Base-by-base conservation (phyloP, 345 rosid genomes). In the Populus deltoides region DNA sequence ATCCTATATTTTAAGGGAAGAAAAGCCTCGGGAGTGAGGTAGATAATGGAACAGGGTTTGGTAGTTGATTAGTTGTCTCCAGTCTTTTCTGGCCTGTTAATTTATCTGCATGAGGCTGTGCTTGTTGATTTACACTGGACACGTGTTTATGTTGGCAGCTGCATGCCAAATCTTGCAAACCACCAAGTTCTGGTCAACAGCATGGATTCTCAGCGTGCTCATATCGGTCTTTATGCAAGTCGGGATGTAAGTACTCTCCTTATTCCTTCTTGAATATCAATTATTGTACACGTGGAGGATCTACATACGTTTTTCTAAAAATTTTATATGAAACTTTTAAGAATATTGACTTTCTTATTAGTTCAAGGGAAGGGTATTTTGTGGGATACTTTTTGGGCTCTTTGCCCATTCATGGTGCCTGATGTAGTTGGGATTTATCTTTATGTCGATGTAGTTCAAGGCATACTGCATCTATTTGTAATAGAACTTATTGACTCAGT, bases 161-260 rank as follows among this genome's bases (percentile, higher is more conserved):
- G 99, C 90, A 86, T 81, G 16, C 96, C 98, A 9, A 97, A 97
- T 86, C 98, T 94, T 66, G 85, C 83, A 71, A 89, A 82, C 74
- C 85, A 89, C 81, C 99, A 93, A 89, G 98, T 97, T 81, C 87
- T 97, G 31, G 86, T 94, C 75, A 88, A 92, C 69, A 91, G 98
- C 88, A 94, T 97, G 97, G 98, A 97, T 75, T 84, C 90, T 66
- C 85, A 83, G 61, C 90, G 86, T 29, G 85, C 92, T 82, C 98
- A 92, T 79, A 90, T 97, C 29, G 99, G 99, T 83, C 89, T 97
- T 13, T 97, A 89, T 70, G 98, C 99, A 51, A 90, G 86, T 86
- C 82, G 73, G 69, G 99, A 94, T 81, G 99, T 97, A 91, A 92
- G 96, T n/a, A 13, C 66, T 72, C 77, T 74, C 76, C 68, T 39